Percentiles rank a stretch among this genome's conserved stretches.
phyloP scores from a whole-genome alignment of 257 asterid species.

The Penstemon newberryi region DNA sequence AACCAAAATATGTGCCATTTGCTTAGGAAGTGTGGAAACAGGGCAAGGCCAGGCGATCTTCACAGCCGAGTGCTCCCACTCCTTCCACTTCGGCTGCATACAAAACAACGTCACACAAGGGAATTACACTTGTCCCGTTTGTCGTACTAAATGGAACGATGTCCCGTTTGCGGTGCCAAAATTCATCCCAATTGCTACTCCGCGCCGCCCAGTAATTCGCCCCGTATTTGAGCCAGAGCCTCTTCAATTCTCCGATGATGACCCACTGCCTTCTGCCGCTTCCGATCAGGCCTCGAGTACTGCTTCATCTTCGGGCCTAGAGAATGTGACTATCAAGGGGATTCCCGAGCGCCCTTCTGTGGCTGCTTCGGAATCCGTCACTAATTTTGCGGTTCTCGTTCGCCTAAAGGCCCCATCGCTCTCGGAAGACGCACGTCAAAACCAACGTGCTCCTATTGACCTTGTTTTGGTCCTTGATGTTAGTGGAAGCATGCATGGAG shows the following conservation, averaged over 20 bases:
- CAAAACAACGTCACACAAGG: conserved; percentile 15
- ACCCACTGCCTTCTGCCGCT: conserved; percentile 14
- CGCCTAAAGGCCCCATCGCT: conserved; percentile 27
- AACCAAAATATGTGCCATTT: conserved; percentile 26
- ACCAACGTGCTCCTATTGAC: conserved; percentile 34
- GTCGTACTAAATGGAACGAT: conserved; percentile 28
- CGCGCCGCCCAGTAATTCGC: neutral
- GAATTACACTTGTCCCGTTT: conserved; percentile 25
- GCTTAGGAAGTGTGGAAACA: conserved; percentile 15
- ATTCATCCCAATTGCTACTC: neutral
- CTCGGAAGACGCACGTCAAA: conserved; percentile 1
- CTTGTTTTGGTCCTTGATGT: conserved; percentile 37
- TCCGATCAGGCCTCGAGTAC: neutral
- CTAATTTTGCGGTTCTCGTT: conserved; percentile 31
- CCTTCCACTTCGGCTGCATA: conserved; percentile 28
- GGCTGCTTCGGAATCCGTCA: conserved; percentile 33
- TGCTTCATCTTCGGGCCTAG: conserved; percentile 4
- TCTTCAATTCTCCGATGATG: conserved; percentile 22
- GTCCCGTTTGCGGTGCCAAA: conserved; percentile 20
- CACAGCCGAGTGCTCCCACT: conserved; percentile 29
- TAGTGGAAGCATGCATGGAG: conserved; percentile 36
- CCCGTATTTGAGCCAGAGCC: conserved; percentile 24
- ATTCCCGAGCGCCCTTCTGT: conserved; percentile 30
- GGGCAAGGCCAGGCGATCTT: conserved; percentile 31
- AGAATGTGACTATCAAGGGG: conserved; percentile 21